Evolutionary conservation across 305 asterid genomes (phyloP), one percentile per base, ranked within the genome.

Genomic region (Fraxinus platypoda): DNA sequence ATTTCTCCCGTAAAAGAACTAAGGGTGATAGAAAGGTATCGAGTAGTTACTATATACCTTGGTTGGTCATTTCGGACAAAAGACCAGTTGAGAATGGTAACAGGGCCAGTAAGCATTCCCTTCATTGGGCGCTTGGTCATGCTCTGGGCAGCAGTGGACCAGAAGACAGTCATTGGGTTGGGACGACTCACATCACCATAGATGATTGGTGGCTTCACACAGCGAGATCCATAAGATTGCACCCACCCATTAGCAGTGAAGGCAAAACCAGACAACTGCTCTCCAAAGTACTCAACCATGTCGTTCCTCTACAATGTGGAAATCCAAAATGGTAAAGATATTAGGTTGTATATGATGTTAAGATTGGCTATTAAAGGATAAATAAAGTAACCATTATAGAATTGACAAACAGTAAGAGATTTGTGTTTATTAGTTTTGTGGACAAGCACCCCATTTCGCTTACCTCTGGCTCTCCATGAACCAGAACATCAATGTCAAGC

Each of bases 41-140:
- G 1, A 15, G 25, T 46, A n/a, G 25, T 54, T 54, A 25, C 64
- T 52, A 37, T 35, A 33, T 88, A 93, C 98, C 98, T 94, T 0
- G 98, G 98, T 82, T 95, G 98, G 87, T 95, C 99, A 64, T 95
- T 94, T 85, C 98, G 87, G n/a, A 95, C 99, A 77, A 95, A 95
- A 66, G 99, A 95, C 98, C 98, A 95, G 87, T 95, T 95, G 82
- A 94, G 99, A 86, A 95, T 94, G 83, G 99, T 94, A 71, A 95
- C 98, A 1, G 99, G 99, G 84, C 98, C 98, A 2, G 99, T 95
- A 87, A 95, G 99, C 97, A 95, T 95, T 81, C 98, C 99, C 90
- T 95, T 95, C 98, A 94, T 95, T 26, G 98, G 98, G 91, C 98
- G 98, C 90, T 92, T 94, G 86, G 98, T 95, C 97, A 92, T 90